Base-by-base conservation (phyloP, 2,329 filamentous ascomycete genomes). In the Drechslera avenae region DNA sequence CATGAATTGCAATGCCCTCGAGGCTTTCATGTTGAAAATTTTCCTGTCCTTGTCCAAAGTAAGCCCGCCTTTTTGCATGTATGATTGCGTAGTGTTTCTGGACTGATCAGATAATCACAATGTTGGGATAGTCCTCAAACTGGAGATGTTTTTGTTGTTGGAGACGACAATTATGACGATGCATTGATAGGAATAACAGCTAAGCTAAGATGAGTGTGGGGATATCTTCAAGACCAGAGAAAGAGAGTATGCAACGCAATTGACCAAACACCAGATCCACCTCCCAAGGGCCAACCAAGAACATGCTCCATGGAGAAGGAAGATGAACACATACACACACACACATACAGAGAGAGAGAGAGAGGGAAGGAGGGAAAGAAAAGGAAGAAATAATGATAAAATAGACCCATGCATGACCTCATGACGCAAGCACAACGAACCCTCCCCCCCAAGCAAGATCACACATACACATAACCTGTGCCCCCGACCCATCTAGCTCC, bases 181-280 rank as follows among this genome's bases (percentile, higher is more conserved):
- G 30, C 8, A 23, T 34, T 18, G n/a, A 47, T 45, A 46, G 8
- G 10, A 42, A 50, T 33, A 39, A 42, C 17, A 45, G 45, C 42
- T 39, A 41, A 50, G 39, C 46, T 52, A 48, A 52, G 44, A 46
- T 50, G 33, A 31, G 19, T 16, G 31, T 23, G 28, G 49, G 49
- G 50, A 57, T 57, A 50, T 53, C 54, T 54, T 52, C 30, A 19
- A 44, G 39, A 51, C 21, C 34, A 46, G 39, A 40, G 23, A 41
- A 39, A 46, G 39, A 40, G 23, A 41, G 43, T 47, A 43, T 48
- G 46, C 46, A 50, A 46, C 26, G 31, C 35, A 31, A n/a, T 23
- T 14, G 23, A 34, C 18, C n/a, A 36, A 33, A 13, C 16, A 42
- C 26, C 26, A 28, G 10, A 28, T 28, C 21, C 21, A 2, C 21